These are phyloP conservation scores for Lactuca sativa DNA, from an alignment of 129 eudicot species.

Conservation along the genomic window DNA sequence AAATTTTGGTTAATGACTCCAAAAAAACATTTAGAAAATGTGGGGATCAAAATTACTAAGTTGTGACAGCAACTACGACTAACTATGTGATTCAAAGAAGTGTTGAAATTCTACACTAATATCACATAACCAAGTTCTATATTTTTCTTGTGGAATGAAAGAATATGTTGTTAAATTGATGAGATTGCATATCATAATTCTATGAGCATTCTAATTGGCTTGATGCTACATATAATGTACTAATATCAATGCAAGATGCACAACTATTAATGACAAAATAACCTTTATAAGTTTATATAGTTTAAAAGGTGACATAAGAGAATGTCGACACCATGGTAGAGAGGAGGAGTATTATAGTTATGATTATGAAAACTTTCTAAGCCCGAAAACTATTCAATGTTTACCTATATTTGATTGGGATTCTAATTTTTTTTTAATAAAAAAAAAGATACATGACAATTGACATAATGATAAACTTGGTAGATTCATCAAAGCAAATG, in stretches of 20 bases:
- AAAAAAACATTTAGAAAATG: too few species aligned
- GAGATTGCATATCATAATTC: too few species aligned
- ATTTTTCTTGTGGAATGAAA: too few species aligned
- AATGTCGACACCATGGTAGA: slow-evolving; percentile 18
- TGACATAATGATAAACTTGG: slow-evolving; percentile 25
- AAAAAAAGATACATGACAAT: background rate
- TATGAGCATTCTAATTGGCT: background rate
- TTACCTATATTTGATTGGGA: background rate
- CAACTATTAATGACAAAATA: background rate
- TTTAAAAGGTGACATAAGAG: slow-evolving; percentile 1
- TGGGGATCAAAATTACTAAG: too few species aligned
- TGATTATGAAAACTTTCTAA: slow-evolving; percentile 7
- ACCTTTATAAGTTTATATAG: background rate
- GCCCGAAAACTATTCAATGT: background rate
- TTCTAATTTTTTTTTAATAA: too few species aligned
- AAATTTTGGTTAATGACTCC: too few species aligned
- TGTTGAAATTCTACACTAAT: too few species aligned
- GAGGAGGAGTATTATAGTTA: slow-evolving; percentile 12
- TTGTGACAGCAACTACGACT: too few species aligned
- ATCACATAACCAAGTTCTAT: too few species aligned
- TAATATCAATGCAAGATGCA: background rate
- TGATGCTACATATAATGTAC: background rate
- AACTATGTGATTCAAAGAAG: too few species aligned
- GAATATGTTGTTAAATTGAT: too few species aligned
- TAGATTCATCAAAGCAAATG: slow-evolving; percentile 25